These are phyloP conservation scores for Margaritispora aquatica DNA, from an alignment of 495 filamentous ascomycete genomes.

Conservation along the genomic window DNA sequence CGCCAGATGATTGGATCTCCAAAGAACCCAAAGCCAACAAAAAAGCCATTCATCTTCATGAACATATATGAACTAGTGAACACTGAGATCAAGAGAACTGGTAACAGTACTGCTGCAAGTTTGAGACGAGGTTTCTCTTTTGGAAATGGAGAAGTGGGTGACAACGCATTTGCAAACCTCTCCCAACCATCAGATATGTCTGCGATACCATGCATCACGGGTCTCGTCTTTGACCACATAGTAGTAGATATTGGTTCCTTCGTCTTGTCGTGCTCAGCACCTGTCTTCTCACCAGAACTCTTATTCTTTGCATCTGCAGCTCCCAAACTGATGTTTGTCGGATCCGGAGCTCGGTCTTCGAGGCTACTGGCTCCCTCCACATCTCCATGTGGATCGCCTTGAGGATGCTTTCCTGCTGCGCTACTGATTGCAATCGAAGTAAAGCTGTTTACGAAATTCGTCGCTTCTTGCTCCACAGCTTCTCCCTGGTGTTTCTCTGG, in stretches of 20 bases:
- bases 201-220: slow-evolving; percentile 68
- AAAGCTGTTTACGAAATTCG: slow-evolving; percentile 72
- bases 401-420: slow-evolving; percentile 61
- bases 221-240: slow-evolving; percentile 69
- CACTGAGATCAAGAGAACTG: slow-evolving; percentile 49
- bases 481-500: slow-evolving; percentile 83
- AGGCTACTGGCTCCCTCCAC: slow-evolving; percentile 13
- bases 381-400: slow-evolving; percentile 34
- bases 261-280: slow-evolving; percentile 65
- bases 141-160: slow-evolving; percentile 73
- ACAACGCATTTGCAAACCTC: slow-evolving; percentile 72
- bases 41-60: slow-evolving; percentile 60
- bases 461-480: slow-evolving; percentile 79
- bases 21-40: slow-evolving; percentile 69
- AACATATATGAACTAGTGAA: slow-evolving; percentile 69
- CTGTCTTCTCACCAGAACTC: slow-evolving; percentile 39
- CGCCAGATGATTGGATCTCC: slow-evolving; percentile 65
- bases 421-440: slow-evolving; percentile 68
- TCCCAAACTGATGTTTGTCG: slow-evolving; percentile 45
- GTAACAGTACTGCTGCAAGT: slow-evolving; percentile 53
- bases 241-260: slow-evolving; percentile 76
- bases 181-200: slow-evolving; percentile 78
- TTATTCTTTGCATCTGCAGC: slow-evolving; percentile 53
- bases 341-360: slow-evolving; percentile 48
- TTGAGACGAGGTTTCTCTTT: slow-evolving; percentile 53